These are phyloP conservation scores for Quercus variabilis DNA, from an alignment of 306 rosid species.

Conservation along the genomic window DNA sequence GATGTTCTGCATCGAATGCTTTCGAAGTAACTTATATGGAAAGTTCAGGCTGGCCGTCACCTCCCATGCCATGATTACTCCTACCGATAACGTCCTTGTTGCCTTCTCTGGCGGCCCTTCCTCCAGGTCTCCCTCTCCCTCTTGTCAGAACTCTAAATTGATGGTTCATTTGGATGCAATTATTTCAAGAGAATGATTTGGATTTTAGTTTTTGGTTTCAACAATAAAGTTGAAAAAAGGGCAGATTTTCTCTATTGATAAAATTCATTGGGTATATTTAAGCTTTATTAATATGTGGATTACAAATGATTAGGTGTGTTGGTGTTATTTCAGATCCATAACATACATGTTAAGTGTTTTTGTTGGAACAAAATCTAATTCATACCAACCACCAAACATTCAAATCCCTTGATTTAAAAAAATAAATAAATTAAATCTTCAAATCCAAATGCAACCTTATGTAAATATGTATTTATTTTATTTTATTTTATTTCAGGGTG, in stretches of 20 bases:
- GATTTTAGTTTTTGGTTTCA: background rate
- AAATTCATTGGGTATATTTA: too few species aligned
- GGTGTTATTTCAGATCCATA: too few species aligned
- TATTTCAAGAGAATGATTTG: background rate
- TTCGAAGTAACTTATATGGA: conserved; percentile 61
- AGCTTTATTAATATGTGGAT: too few species aligned
- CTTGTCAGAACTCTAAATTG: background rate
- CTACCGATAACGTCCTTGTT: conserved; percentile 78
- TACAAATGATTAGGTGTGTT: too few species aligned
- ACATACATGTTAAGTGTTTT: too few species aligned
- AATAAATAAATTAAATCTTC: too few species aligned
- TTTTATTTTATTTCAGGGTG: conserved; percentile 42
- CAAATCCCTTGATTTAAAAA: too few species aligned
- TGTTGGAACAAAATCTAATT: too few species aligned
- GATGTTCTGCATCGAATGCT: conserved; percentile 66
- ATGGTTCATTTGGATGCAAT: background rate
- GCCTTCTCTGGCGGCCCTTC: conserved; percentile 96
- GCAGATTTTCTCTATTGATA: too few species aligned
- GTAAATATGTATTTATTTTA: background rate
- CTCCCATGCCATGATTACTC: conserved; percentile 83
- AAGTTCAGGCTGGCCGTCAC: conserved; percentile 82
- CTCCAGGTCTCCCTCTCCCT: conserved; percentile 54
- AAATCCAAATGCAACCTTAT: too few species aligned
- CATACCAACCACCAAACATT: too few species aligned
- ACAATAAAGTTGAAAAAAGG: too few species aligned